Conservation (phyloP, 2,329 filamentous ascomycete genomes). For the Pseudocercospora fuligena region DNA sequence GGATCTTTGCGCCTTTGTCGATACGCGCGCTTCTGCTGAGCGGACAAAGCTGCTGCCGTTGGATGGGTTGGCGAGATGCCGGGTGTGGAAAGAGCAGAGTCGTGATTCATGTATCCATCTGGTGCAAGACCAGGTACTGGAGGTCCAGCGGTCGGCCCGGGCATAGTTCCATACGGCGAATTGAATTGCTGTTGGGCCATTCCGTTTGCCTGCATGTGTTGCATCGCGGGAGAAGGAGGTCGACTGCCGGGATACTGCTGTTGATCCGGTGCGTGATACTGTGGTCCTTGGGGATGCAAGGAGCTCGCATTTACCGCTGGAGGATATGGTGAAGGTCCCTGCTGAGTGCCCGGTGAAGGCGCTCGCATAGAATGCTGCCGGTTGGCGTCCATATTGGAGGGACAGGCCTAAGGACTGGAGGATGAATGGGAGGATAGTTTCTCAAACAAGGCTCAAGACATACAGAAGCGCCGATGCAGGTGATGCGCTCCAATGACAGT, state of each 20-base stretch:
- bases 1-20: constrained; percentile 94
- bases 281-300: constrained; percentile 6
- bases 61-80: constrained; percentile 39
- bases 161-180: constrained; percentile 24
- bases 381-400: constrained; percentile 14
- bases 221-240: constrained; percentile 28
- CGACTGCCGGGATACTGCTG: constrained; percentile 24
- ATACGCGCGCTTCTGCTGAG: constrained; percentile 85
- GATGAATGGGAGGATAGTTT: neutral
- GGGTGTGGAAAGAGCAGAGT: constrained; percentile 35
- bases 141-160: constrained; percentile 21
- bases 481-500: constrained; percentile 1
- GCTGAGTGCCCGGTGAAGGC: constrained; percentile 11
- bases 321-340: constrained; percentile 16
- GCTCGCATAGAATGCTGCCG: constrained; percentile 2
- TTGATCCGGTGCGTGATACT: constrained; percentile 9
- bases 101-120: constrained; percentile 37
- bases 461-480: constrained; percentile 13
- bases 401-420: neutral
- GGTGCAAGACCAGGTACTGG: constrained; percentile 30
- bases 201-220: constrained; percentile 32
- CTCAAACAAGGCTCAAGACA: constrained; percentile 11
- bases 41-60: constrained; percentile 61
- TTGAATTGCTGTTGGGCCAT: constrained; percentile 28
- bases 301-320: constrained; percentile 13